Conservation (phyloP, 1,284 basidiomycete species). For the Stereum hirsutum region DNA sequence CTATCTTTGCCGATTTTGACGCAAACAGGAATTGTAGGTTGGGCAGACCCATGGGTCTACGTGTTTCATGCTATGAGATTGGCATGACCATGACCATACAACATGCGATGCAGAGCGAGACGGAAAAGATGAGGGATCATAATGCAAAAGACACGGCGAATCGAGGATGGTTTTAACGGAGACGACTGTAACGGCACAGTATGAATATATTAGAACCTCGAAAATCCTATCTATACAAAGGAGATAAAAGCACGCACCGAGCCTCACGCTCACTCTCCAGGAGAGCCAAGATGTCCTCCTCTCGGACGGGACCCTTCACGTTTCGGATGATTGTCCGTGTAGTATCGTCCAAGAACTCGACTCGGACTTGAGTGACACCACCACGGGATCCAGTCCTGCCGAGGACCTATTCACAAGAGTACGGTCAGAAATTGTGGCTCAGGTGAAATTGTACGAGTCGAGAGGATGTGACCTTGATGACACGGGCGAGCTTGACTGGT, state of each 20-base stretch:
- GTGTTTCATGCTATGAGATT: slow-evolving; percentile 10
- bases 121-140: slow-evolving; percentile 11
- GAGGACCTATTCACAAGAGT: slow-evolving; percentile 60
- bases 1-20: no score
- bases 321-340: slow-evolving; percentile 97
- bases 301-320: slow-evolving; percentile 97
- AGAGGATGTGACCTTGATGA: slow-evolving; percentile 69
- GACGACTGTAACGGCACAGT: slow-evolving; percentile 23
- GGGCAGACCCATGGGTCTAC: no score
- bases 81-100: slow-evolving; percentile 26
- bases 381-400: slow-evolving; percentile 99
- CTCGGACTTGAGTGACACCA: slow-evolving; percentile 99
- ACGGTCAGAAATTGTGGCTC: slow-evolving; percentile 1
- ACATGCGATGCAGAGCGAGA: slow-evolving; percentile 15
- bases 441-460: neutral
- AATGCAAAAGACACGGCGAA: slow-evolving; percentile 9
- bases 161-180: slow-evolving; percentile 24
- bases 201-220: slow-evolving; percentile 1
- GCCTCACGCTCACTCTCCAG: slow-evolving; percentile 99
- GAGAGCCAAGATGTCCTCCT: slow-evolving; percentile 95
- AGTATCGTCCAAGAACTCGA: slow-evolving; percentile 99
- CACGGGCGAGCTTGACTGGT: slow-evolving; percentile 92
- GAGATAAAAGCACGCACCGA: slow-evolving; percentile 67
- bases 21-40: no score
- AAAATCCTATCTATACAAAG: neutral